These are phyloP conservation scores for Yamadazyma aaseri DNA, from an alignment of 1,139 yeast species.

Conservation along the genomic window DNA sequence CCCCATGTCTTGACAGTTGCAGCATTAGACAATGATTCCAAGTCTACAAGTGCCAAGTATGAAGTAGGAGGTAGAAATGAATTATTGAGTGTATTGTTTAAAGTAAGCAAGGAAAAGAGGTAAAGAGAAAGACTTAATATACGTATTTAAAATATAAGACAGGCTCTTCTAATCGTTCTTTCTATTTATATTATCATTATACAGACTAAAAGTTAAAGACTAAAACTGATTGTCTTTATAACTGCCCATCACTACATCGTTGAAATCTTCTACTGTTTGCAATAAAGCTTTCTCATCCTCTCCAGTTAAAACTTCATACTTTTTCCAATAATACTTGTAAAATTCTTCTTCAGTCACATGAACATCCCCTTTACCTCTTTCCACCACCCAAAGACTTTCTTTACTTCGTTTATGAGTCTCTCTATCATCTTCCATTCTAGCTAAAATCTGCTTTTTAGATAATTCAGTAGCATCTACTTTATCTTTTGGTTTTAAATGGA, in stretches of 20 bases:
- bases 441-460: slow-evolving; percentile 56
- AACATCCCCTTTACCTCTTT: slow-evolving; percentile 40
- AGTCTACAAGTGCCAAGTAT: slow-evolving; percentile 60
- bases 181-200: too few relatives aligned
- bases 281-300: slow-evolving; percentile 43
- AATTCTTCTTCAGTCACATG: slow-evolving; percentile 57
- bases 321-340: slow-evolving; percentile 54
- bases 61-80: slow-evolving; percentile 79
- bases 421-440: slow-evolving; percentile 83
- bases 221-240: slow-evolving; percentile 33
- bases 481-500: slow-evolving; percentile 26
- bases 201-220: too few relatives aligned
- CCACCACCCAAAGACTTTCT: slow-evolving; percentile 72
- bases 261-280: slow-evolving; percentile 54
- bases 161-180: too few relatives aligned
- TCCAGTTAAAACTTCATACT: slow-evolving; percentile 42
- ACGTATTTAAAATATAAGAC: too few relatives aligned
- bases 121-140: too few relatives aligned
- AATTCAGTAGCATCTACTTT: slow-evolving; percentile 25
- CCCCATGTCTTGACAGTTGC: slow-evolving; percentile 61
- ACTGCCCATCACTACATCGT: slow-evolving; percentile 46
- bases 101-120: not conserved
- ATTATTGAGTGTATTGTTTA: slow-evolving; percentile 52
- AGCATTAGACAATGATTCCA: slow-evolving; percentile 40
- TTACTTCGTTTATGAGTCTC: slow-evolving; percentile 79